phyloP scores from a whole-genome alignment of 129 eudicot genomes.

The Escallonia herrerae region DNA sequence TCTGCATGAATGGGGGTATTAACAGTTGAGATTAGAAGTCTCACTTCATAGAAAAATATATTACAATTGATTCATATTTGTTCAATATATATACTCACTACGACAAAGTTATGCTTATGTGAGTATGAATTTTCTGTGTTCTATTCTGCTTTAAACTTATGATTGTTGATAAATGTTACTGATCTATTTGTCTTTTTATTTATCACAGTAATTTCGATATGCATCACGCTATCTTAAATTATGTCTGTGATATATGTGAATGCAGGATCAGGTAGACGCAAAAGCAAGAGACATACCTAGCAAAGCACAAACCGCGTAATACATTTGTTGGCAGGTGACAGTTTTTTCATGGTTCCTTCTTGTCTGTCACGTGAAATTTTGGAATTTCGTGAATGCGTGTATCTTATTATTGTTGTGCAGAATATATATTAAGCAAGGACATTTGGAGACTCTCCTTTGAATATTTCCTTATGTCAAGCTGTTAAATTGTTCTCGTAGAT shows the following conservation, averaged over 20 bases:
- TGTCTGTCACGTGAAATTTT: not conserved
- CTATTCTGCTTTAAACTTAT: not conserved
- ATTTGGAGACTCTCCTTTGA: conserved; percentile 15
- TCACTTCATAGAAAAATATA: no score
- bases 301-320: conserved; percentile 38
- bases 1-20: no score
- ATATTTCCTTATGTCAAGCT: conserved; percentile 16
- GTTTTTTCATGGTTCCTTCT: not conserved
- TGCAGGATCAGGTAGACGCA: conserved; percentile 43
- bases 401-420: conserved; percentile 17
- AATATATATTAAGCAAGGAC: conserved; percentile 19
- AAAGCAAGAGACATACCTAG: conserved; percentile 35
- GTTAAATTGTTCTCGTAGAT: conserved; percentile 8
- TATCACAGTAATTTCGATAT: not conserved
- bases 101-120: no score
- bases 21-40: no score
- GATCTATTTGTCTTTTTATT: not conserved
- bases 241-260: not conserved
- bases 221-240: not conserved
- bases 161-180: not conserved
- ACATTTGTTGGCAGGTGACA: conserved; percentile 26
- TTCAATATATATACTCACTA: not conserved
- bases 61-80: not conserved
- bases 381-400: not conserved
- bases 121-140: not conserved